Evolutionary conservation across 2,329 filamentous ascomycete species (phyloP), one percentile per base, ranked within the genome.

Genomic region (Aureobasidium sp.): DNA sequence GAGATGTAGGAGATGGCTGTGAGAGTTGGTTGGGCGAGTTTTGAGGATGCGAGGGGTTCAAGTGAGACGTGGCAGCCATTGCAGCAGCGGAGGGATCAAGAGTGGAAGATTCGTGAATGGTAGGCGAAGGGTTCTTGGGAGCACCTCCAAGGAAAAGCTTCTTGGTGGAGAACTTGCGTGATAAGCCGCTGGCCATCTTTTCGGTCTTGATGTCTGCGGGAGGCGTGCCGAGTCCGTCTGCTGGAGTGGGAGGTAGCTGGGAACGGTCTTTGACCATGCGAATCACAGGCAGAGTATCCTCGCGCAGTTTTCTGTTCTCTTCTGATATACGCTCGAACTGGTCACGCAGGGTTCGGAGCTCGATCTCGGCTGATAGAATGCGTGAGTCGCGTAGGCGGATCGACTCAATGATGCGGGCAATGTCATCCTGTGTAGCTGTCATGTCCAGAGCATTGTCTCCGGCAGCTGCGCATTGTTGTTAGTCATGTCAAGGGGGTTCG

Each of bases 221-320:
- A 41, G 64, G 68, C 7, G 67, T 66, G 2, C 37, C 47, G 17
- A 53, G 45, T 25, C 47, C 47, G 20, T 70, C 67, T 49, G 73
- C 73, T 4, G 60, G 58, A 17, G 58, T 61, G 45, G 92, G 92
- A 25, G 97, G 80, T 39, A 93, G 93, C 71, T 96, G 90, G 66
- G 91, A 89, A 68, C 88, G 88, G 72, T 97, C 92, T 77, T 97
- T 97, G 69, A 87, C 89, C 70, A 96, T 86, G 65, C 92, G 90
- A 70, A 97, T 85, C 22, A 96, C 87, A 3, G 94, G 93, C 36
- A 97, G 81, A 71, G 97, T 85, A 71, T 99, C 94, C 74, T 97
- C 93, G 62, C 94, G 84, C 66, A 99, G 77, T 67, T 90, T 87
- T 68, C 89, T 84, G 73, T 96, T 96, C 72, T 97, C 92, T 44